Percentiles rank a stretch among this genome's conserved stretches.
Conservation (phyloP, 176 grass and related monocot genomes). For the Eragrostis nindensis region DNA sequence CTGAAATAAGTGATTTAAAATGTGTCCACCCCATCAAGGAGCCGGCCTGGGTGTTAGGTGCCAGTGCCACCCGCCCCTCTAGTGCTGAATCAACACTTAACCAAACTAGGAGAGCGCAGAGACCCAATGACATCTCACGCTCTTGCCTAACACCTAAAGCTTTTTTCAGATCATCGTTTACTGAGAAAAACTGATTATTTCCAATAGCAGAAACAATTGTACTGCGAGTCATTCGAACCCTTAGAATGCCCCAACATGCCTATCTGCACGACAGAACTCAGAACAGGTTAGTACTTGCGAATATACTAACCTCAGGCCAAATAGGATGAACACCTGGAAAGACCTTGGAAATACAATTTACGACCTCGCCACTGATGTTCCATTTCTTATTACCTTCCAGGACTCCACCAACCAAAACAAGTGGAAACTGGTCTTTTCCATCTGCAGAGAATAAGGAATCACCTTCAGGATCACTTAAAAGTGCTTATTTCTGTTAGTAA, state of each 20-base stretch:
- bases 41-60: too few relatives aligned
- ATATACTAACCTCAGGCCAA: constrained; percentile 71
- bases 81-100: background rate
- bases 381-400: constrained; percentile 91
- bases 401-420: constrained; percentile 98
- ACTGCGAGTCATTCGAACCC: too few relatives aligned
- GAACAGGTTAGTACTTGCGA: constrained; percentile 7
- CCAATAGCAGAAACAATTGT: background rate
- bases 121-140: too few relatives aligned
- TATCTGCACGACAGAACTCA: constrained; percentile 14
- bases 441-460: constrained; percentile 64
- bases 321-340: constrained; percentile 72
- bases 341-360: constrained; percentile 77
- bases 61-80: background rate
- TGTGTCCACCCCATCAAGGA: too few relatives aligned
- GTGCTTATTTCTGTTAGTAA: constrained; percentile 1
- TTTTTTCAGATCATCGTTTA: background rate
- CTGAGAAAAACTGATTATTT: background rate
- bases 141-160: too few relatives aligned
- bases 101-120: too few relatives aligned
- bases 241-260: background rate
- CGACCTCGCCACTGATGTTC: constrained; percentile 85
- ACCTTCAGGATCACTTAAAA: background rate
- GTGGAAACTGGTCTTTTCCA: constrained; percentile 79
- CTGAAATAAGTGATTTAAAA: background rate